A percentile compares a stretch with the other conserved stretches of the same genome.
These are phyloP conservation scores for Ganoderma boninense DNA, from an alignment of 1,284 basidiomycete species.

Conservation along the genomic window DNA sequence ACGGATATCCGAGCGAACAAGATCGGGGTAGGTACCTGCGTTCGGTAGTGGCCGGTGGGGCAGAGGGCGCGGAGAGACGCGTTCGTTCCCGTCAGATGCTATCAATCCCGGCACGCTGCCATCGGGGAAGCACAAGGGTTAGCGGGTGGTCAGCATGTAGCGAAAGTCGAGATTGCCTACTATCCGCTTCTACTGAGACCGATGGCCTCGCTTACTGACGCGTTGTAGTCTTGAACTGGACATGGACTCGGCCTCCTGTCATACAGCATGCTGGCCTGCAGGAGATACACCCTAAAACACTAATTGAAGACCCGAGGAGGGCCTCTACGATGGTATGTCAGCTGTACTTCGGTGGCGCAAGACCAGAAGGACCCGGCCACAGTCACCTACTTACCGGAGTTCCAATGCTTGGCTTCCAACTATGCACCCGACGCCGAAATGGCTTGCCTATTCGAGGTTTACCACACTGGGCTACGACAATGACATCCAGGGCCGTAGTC, in stretches of 20 bases:
- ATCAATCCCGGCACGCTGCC: conserved; percentile 23
- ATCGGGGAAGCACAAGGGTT: conserved; percentile 22
- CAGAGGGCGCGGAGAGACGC: conserved; percentile 29
- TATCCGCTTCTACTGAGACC: conserved; percentile 9
- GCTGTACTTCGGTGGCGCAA: conserved; percentile 5
- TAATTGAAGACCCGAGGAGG: conserved; percentile 6
- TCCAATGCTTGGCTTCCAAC: neutral
- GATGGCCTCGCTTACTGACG: neutral
- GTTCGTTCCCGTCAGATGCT: conserved; percentile 10
- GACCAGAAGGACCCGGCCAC: conserved; percentile 12
- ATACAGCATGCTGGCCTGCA: neutral
- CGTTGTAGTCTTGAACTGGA: conserved; percentile 1
- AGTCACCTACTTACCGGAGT: conserved; percentile 1
- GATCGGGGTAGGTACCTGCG: neutral
- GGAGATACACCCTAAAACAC: conserved; percentile 15
- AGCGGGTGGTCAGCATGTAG: conserved; percentile 9
- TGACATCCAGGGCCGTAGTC: neutral
- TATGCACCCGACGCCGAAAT: neutral
- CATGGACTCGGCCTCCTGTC: conserved; percentile 4
- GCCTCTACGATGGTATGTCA: neutral
- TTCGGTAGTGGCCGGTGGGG: conserved; percentile 25
- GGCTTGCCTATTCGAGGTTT: neutral
- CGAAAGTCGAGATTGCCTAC: conserved; percentile 4
- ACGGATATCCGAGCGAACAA: conserved; percentile 1
- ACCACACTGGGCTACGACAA: neutral